phyloP scores from a whole-genome alignment of 345 rosid genomes.

The Moricandia moricandioides region DNA sequence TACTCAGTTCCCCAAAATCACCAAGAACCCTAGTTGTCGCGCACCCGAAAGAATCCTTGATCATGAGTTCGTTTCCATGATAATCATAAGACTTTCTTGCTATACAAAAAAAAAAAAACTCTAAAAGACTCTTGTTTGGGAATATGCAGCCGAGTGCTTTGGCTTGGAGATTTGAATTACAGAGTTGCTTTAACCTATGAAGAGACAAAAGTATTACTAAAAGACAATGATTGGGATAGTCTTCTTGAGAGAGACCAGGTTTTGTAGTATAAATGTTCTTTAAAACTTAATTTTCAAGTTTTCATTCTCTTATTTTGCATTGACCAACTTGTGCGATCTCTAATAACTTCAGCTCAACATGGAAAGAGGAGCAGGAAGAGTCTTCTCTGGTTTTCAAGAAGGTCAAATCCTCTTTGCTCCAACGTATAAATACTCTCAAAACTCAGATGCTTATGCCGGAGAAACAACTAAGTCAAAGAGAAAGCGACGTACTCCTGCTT shows the following conservation, averaged over 20 bases:
- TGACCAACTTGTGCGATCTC: not conserved
- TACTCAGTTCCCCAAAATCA: constrained; percentile 69
- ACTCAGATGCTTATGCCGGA: not conserved
- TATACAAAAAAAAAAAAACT: not conserved
- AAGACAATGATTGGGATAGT: not conserved
- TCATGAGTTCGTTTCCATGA: constrained; percentile 37
- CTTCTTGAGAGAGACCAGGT: not conserved
- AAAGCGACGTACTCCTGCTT: not conserved
- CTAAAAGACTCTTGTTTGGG: not conserved
- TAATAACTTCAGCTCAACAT: not conserved
- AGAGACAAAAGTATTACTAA: not conserved
- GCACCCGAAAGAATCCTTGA: constrained; percentile 72
- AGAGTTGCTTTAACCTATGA: not conserved
- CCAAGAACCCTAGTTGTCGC: constrained; percentile 52
- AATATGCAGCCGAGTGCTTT: not conserved
- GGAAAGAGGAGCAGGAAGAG: not conserved
- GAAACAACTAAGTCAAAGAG: not conserved
- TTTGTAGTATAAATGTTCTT: not conserved
- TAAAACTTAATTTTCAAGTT: not conserved
- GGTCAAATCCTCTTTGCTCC: not conserved
- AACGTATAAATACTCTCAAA: not conserved
- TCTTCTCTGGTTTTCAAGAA: not conserved
- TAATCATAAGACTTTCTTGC: not conserved
- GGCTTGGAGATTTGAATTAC: not conserved
- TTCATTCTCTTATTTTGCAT: not conserved